phyloP scores from a whole-genome alignment of 129 eudicot genomes.

The Ambrosia trifida region DNA sequence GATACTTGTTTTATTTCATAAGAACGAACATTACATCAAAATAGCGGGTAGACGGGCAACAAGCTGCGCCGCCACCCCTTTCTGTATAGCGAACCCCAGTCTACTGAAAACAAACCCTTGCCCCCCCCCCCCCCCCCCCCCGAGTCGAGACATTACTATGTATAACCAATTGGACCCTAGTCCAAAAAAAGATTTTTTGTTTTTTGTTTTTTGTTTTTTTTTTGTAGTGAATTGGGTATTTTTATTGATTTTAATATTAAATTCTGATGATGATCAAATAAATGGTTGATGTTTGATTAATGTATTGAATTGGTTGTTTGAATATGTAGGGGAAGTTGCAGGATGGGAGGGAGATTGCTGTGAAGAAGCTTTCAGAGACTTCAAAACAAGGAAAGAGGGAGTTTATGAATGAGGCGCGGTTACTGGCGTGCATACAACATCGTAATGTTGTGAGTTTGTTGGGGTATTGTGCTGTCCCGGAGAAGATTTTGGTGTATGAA shows the following conservation, averaged over 20 bases:
- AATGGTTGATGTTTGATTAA: constrained; percentile 6
- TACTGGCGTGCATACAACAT: constrained; percentile 75
- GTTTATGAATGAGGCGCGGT: constrained; percentile 66
- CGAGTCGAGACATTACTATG: too few species aligned
- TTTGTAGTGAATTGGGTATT: constrained; percentile 2
- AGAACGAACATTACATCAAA: too few species aligned
- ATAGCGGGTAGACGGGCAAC: too few species aligned
- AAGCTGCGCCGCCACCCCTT: too few species aligned
- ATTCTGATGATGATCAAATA: constrained; percentile 12
- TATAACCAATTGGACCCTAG: too few species aligned
- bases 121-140: too few species aligned
- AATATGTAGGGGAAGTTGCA: constrained; percentile 58
- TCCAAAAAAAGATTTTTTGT: too few species aligned
- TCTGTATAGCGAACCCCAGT: too few species aligned
- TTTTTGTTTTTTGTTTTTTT: too few species aligned
- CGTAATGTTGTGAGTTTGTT: constrained; percentile 71
- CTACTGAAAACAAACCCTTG: too few species aligned
- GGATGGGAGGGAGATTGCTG: constrained; percentile 84
- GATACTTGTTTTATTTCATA: too few species aligned
- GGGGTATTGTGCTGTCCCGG: constrained; percentile 61
- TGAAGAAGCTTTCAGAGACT: constrained; percentile 63
- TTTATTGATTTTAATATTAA: constrained; percentile 3
- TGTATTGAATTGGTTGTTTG: constrained; percentile 21
- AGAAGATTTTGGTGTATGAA: constrained; percentile 84
- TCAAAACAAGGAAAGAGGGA: constrained; percentile 78